Conservation (phyloP, 2,329 filamentous ascomycete genomes). For the Rutstroemia sp. region DNA sequence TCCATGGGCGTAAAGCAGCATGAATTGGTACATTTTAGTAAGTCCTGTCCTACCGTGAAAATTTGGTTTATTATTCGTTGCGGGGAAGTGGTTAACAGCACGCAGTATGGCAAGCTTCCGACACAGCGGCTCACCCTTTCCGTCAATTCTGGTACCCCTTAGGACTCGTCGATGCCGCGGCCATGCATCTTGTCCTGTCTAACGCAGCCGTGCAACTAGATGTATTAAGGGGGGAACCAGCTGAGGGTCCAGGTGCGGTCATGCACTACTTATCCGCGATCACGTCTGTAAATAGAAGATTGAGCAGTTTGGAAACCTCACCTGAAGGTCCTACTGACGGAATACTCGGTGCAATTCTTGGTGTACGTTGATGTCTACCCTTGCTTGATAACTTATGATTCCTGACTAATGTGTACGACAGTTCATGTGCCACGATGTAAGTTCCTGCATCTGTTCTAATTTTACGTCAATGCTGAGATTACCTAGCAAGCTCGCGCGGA, state of each 20-base stretch:
- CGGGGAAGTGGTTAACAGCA: background rate
- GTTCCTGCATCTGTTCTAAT: background rate
- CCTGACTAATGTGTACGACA: background rate
- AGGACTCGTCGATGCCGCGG: background rate
- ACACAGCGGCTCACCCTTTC: background rate
- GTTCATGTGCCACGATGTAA: conserved; percentile 7
- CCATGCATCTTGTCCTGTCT: background rate
- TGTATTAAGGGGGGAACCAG: background rate
- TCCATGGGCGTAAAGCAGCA: background rate
- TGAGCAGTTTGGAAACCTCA: background rate
- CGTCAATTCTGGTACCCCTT: conserved; percentile 1
- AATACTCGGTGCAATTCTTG: background rate
- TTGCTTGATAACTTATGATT: background rate
- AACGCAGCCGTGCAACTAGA: background rate
- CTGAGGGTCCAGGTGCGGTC: background rate
- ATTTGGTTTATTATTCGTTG: background rate
- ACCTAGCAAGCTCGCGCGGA: background rate
- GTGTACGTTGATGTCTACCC: background rate
- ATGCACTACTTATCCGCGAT: background rate
- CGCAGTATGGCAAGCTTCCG: background rate
- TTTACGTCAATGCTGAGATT: no score
- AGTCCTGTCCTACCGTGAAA: background rate
- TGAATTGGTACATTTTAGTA: background rate
- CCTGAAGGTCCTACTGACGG: background rate
- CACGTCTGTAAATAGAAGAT: background rate